A percentile compares a stretch with the other conserved stretches of the same genome.
These are phyloP conservation scores for Hygrophila difformis DNA, from an alignment of 257 asterid genomes.

Conservation along the genomic window DNA sequence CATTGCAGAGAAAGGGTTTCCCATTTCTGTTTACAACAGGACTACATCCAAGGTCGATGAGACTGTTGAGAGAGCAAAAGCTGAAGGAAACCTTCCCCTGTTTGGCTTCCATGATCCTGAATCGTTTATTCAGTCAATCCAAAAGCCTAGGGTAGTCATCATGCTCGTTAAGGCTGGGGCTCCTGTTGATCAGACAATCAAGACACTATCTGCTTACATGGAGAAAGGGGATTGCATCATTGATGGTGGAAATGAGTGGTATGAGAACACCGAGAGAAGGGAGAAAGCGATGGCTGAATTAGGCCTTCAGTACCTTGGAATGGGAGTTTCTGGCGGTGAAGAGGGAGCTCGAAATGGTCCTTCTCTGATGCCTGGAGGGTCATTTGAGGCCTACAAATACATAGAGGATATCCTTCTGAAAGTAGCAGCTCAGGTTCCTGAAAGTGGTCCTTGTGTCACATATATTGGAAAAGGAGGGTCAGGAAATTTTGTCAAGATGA, in stretches of 20 bases:
- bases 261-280: conserved; percentile 95
- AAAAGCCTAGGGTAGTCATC: conserved; percentile 88
- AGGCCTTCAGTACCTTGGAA: conserved; percentile 85
- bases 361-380: conserved; percentile 96
- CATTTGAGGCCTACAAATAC: conserved; percentile 68
- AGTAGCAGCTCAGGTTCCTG: conserved; percentile 94
- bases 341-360: conserved; percentile 97
- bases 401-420: conserved; percentile 77
- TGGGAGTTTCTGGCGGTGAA: conserved; percentile 99
- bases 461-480: conserved; percentile 53
- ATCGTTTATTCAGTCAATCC: conserved; percentile 76
- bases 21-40: conserved; percentile 86
- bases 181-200: conserved; percentile 91
- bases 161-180: conserved; percentile 97
- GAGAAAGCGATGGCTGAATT: conserved; percentile 64
- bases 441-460: conserved; percentile 98
- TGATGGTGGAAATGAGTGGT: conserved; percentile 99
- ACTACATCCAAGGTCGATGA: conserved; percentile 95
- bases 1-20: not conserved
- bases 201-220: conserved; percentile 77
- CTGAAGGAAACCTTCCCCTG: conserved; percentile 79
- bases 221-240: conserved; percentile 94
- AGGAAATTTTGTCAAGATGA: conserved; percentile 68
- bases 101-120: conserved; percentile 82
- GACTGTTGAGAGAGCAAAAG: conserved; percentile 79